These are phyloP conservation scores for Stachybotrys elegans DNA, from an alignment of 2,329 filamentous ascomycete species.

Conservation along the genomic window DNA sequence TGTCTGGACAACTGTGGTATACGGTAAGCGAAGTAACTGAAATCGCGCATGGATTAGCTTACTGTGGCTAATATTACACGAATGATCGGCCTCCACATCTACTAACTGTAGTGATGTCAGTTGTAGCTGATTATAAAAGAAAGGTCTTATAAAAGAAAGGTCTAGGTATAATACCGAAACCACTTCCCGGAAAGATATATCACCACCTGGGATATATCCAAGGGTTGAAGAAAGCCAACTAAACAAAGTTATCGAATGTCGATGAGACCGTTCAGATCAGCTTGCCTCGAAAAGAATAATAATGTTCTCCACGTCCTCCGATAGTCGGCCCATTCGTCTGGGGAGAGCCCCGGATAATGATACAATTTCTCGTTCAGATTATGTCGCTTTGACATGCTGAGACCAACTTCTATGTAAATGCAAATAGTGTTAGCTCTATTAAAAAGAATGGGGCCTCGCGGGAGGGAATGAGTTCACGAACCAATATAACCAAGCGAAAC, in stretches of 20 bases:
- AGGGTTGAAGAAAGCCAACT: slow-evolving; percentile 7
- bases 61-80: slow-evolving; percentile 3
- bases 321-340: slow-evolving; percentile 6
- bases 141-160: neutral
- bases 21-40: no score
- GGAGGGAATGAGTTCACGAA: no score
- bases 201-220: slow-evolving; percentile 6
- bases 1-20: slow-evolving; percentile 6
- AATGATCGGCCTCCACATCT: slow-evolving; percentile 4
- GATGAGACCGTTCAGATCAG: neutral
- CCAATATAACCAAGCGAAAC: slow-evolving; percentile 8
- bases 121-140: neutral
- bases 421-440: no score
- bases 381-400: no score
- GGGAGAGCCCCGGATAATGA: no score
- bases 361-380: no score
- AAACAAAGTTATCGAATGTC: neutral
- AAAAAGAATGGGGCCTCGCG: no score
- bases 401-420: no score
- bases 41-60: neutral
- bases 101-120: no score
- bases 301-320: slow-evolving; percentile 8
- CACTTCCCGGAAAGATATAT: neutral
- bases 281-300: slow-evolving; percentile 6
- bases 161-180: neutral